These are phyloP conservation scores for Lipomyces sp. DNA, from an alignment of 805 yeast genomes.

Conservation along the genomic window DNA sequence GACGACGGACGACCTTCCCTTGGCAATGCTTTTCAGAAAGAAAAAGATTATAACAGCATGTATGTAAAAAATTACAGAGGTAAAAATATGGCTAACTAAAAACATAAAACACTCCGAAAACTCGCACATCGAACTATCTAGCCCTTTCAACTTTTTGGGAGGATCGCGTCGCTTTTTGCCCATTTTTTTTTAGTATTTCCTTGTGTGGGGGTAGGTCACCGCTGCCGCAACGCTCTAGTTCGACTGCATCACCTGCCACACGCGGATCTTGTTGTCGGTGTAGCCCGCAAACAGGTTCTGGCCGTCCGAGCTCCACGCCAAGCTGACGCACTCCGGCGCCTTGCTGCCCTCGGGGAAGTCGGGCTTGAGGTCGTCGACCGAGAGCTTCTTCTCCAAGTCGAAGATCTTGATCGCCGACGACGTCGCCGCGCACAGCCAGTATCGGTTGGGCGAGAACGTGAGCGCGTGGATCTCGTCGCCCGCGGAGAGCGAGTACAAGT, in stretches of 20 bases:
- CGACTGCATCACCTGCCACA: slow-evolving; percentile 96
- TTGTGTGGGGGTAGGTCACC: too few relatives aligned
- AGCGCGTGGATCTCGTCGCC: slow-evolving; percentile 97
- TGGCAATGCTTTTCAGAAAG: too few relatives aligned
- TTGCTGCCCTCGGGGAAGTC: slow-evolving; percentile 86
- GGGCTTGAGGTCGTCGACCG: slow-evolving; percentile 97
- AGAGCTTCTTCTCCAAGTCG: slow-evolving; percentile 91
- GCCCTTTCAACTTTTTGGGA: too few relatives aligned
- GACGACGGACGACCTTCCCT: too few relatives aligned
- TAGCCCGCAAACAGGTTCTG: slow-evolving; percentile 99
- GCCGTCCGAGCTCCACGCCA: slow-evolving; percentile 99
- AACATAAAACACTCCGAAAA: too few relatives aligned
- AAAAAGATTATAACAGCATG: too few relatives aligned
- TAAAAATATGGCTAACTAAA: too few relatives aligned
- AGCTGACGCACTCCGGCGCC: slow-evolving; percentile 97
- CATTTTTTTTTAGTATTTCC: too few relatives aligned
- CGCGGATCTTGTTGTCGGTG: slow-evolving; percentile 99
- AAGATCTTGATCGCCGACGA: slow-evolving; percentile 95
- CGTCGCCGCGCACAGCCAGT: slow-evolving; percentile 99
- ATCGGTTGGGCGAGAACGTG: slow-evolving; percentile 99
- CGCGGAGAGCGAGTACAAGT: slow-evolving; percentile 89
- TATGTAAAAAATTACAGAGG: too few relatives aligned
- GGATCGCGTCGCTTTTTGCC: too few relatives aligned
- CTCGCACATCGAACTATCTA: too few relatives aligned
- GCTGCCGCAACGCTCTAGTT: slow-evolving; percentile 24